Percentiles rank a stretch among this genome's conserved stretches.
These are phyloP conservation scores for Calocybe gangraenosa DNA, from an alignment of 768 basidiomycete genomes.

Conservation along the genomic window DNA sequence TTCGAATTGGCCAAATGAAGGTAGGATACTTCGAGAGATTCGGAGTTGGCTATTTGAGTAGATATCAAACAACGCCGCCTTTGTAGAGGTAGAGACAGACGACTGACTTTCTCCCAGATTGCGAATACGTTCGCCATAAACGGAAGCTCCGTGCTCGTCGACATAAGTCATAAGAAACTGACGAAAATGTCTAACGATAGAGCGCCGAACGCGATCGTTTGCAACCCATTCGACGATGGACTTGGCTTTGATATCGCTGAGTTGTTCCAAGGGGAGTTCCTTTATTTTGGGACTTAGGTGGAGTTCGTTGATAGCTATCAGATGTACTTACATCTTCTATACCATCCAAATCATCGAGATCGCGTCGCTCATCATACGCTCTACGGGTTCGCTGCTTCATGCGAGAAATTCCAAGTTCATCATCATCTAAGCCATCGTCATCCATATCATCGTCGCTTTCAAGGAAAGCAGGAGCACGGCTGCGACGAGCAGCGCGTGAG, in stretches of 20 bases:
- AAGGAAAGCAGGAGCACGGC: conserved; percentile 83
- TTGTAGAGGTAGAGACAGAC: background rate
- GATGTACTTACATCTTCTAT: conserved; percentile 67
- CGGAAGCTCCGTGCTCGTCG: conserved; percentile 86
- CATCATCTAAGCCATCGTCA: conserved; percentile 61
- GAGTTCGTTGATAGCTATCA: background rate
- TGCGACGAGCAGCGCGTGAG: conserved; percentile 70
- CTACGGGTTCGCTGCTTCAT: conserved; percentile 82
- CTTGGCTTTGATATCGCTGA: conserved; percentile 97
- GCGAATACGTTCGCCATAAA: conserved; percentile 92
- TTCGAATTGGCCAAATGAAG: conserved; percentile 91
- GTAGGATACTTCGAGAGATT: conserved; percentile 96
- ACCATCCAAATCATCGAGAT: conserved; percentile 88
- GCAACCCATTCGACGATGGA: conserved; percentile 98
- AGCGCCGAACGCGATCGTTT: conserved; percentile 83
- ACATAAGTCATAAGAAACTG: conserved; percentile 95
- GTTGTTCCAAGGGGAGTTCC: conserved; percentile 93
- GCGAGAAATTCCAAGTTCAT: conserved; percentile 59
- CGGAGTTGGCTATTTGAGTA: conserved; percentile 73
- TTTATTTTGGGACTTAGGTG: conserved; percentile 25
- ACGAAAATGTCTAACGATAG: conserved; percentile 90
- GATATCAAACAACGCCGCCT: conserved; percentile 10
- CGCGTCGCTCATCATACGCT: conserved; percentile 91
- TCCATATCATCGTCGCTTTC: conserved; percentile 79
- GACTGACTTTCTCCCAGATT: conserved; percentile 88